phyloP scores from a whole-genome alignment of 2,329 filamentous ascomycete species.

The Tolypocladium sp. region DNA sequence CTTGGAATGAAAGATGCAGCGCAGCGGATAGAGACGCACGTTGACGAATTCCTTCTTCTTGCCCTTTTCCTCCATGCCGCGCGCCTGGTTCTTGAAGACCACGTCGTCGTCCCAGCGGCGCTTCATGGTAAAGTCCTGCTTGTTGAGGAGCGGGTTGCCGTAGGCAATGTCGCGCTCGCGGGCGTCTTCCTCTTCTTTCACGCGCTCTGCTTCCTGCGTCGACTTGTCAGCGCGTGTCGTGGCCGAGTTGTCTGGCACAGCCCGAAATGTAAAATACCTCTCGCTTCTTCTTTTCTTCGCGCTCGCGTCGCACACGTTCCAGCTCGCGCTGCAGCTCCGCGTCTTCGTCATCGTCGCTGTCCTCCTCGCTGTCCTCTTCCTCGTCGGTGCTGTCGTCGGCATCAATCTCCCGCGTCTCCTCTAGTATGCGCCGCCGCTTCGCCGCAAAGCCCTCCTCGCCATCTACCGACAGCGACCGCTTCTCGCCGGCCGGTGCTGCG shows the following conservation, averaged over 20 bases:
- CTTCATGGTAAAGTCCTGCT: conserved; percentile 83
- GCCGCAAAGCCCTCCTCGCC: conserved; percentile 62
- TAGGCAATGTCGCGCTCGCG: conserved; percentile 82
- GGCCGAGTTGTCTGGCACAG: not conserved
- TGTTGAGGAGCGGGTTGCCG: conserved; percentile 88
- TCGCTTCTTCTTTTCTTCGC: conserved; percentile 32
- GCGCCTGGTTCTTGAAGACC: conserved; percentile 97
- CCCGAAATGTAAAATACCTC: conserved; percentile 15
- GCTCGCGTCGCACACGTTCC: conserved; percentile 82
- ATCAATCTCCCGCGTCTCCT: conserved; percentile 82
- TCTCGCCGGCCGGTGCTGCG: conserved; percentile 20
- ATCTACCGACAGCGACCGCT: conserved; percentile 41
- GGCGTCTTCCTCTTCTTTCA: conserved; percentile 72
- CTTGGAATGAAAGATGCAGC: not conserved
- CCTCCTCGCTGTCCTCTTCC: conserved; percentile 43
- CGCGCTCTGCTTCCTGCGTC: conserved; percentile 63
- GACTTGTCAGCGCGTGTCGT: not conserved
- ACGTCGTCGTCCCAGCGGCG: conserved; percentile 96
- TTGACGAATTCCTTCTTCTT: conserved; percentile 95
- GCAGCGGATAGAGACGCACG: conserved; percentile 38
- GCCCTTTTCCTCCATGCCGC: conserved; percentile 85
- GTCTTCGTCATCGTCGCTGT: conserved; percentile 47
- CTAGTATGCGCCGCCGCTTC: conserved; percentile 78
- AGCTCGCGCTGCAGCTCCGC: conserved; percentile 87
- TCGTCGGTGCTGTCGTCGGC: conserved; percentile 55